These are phyloP conservation scores for Schizochytrium sp. DNA, from an alignment of 108 stramenopile species.

Conservation along the genomic window DNA sequence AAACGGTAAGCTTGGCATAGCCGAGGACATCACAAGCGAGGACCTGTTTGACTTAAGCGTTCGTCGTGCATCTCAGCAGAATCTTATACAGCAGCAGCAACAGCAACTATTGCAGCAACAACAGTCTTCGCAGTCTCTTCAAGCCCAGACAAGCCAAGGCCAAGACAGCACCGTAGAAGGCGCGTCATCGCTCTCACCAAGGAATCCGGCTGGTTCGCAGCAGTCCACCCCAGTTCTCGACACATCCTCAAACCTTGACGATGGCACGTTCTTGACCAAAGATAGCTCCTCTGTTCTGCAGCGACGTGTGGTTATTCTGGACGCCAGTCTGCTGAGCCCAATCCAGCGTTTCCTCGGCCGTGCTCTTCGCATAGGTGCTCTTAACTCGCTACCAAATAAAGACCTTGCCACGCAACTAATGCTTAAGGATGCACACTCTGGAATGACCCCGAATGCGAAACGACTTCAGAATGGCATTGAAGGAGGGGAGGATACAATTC, in stretches of 20 bases:
- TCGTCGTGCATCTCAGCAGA: background rate
- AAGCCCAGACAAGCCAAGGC: background rate
- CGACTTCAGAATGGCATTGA: background rate
- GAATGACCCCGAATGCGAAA: background rate
- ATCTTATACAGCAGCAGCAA: background rate
- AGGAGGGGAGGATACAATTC: background rate
- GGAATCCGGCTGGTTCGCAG: too few species aligned
- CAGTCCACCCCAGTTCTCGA: background rate
- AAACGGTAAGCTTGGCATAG: background rate
- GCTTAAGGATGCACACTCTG: background rate
- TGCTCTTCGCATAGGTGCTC: slow-evolving; percentile 32
- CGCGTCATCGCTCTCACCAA: too few species aligned
- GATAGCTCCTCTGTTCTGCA: background rate
- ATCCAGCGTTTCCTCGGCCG: slow-evolving; percentile 25
- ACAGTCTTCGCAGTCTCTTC: background rate
- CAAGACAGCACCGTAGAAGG: too few species aligned
- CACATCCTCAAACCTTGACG: background rate
- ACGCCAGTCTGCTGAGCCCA: slow-evolving; percentile 29
- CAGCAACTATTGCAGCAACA: background rate
- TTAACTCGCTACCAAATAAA: background rate
- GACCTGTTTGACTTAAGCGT: background rate
- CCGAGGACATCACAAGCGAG: background rate
- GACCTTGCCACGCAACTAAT: background rate
- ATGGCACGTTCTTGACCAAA: background rate
- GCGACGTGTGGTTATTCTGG: slow-evolving; percentile 28